Evolutionary conservation across 495 filamentous ascomycete species (phyloP).

Genomic region (Aspergillus panamensis): DNA sequence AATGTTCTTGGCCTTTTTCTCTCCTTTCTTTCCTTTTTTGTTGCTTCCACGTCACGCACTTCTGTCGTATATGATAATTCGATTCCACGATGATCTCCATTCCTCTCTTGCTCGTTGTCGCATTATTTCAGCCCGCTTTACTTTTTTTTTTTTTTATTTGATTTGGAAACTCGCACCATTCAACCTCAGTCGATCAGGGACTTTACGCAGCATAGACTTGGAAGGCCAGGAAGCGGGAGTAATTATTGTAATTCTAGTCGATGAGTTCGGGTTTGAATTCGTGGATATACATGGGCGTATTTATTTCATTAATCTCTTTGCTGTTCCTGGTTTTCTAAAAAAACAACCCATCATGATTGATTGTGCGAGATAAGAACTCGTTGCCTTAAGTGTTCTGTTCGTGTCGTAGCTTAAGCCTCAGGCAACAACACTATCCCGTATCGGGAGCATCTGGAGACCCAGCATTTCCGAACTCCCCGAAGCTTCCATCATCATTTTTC

Average conservation of each 20-base stretch:
- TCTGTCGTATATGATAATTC: background rate
- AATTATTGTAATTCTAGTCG: constrained; percentile 26
- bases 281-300: constrained; percentile 17
- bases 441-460: constrained; percentile 18
- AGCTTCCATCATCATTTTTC: constrained; percentile 4
- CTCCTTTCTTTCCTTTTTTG: constrained; percentile 8
- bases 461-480: background rate
- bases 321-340: background rate
- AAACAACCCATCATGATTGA: no score
- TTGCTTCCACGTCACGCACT: constrained; percentile 1
- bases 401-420: background rate
- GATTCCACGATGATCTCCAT: constrained; percentile 7
- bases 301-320: background rate
- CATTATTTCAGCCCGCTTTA: constrained; percentile 8
- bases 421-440: constrained; percentile 12
- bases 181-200: constrained; percentile 1
- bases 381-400: background rate
- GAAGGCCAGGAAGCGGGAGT: constrained; percentile 16
- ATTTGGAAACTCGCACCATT: constrained; percentile 7
- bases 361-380: no score
- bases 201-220: constrained; percentile 11
- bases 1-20: constrained; percentile 5
- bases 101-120: constrained; percentile 10
- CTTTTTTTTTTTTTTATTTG: background rate
- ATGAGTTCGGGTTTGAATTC: constrained; percentile 13